Conservation (phyloP, 106 monocot species). For the Dendrobium huoshanense region DNA sequence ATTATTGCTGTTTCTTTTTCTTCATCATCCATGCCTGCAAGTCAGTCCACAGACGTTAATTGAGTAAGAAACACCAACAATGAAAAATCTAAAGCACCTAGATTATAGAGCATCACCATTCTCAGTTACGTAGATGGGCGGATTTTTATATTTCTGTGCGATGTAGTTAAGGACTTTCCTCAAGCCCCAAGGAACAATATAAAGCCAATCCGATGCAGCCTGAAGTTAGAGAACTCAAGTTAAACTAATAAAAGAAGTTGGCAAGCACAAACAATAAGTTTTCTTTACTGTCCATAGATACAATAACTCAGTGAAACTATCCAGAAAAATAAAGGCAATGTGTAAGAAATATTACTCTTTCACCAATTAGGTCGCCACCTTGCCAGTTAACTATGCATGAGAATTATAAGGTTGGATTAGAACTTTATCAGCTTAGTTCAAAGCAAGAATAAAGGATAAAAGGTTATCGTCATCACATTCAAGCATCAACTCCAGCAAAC, state of each 20-base stretch:
- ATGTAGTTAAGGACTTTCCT: conserved; percentile 72
- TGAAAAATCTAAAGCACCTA: not conserved
- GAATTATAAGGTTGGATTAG: conserved; percentile 2
- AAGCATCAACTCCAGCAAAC: not conserved
- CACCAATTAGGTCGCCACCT: conserved; percentile 63
- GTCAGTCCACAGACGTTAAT: not conserved
- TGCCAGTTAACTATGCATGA: conserved; percentile 41
- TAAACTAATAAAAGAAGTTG: not conserved
- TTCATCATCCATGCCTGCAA: conserved; percentile 94
- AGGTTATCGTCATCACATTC: not conserved
- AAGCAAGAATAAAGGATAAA: not conserved
- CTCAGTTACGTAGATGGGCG: conserved; percentile 77
- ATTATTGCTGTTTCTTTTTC: conserved; percentile 36
- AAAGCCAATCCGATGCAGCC: conserved; percentile 96
- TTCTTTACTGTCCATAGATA: no score
- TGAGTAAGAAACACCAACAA: not conserved
- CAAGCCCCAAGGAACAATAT: conserved; percentile 85
- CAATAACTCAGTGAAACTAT: no score
- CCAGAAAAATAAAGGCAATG: no score
- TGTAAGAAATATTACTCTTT: conserved; percentile 37
- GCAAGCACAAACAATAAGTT: no score
- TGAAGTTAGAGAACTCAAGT: conserved; percentile 15
- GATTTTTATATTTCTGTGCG: conserved; percentile 46
- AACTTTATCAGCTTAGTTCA: not conserved
- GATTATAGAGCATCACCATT: conserved; percentile 49